phyloP scores from a whole-genome alignment of 2,329 filamentous ascomycete species.

The Aspergillus puulaauensis region DNA sequence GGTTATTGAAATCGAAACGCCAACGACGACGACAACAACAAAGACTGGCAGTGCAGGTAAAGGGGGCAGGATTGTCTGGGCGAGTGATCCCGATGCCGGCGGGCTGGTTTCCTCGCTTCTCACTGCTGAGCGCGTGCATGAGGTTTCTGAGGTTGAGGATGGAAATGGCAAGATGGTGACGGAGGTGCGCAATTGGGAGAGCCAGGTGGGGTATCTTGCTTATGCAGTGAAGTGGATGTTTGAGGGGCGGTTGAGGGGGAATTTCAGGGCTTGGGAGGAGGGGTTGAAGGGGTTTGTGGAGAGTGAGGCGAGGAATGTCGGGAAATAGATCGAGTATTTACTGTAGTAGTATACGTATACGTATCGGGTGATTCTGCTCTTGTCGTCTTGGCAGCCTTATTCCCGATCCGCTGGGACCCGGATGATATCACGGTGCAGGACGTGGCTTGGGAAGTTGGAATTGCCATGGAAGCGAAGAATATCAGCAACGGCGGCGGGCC shows the following conservation, averaged over 20 bases:
- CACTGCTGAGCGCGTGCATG: constrained; percentile 48
- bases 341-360: too few relatives aligned
- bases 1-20: constrained; percentile 36
- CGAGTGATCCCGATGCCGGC: constrained; percentile 25
- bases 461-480: background rate
- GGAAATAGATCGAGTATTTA: background rate
- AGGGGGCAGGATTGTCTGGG: constrained; percentile 30
- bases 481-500: too few relatives aligned
- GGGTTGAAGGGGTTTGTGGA: constrained; percentile 40
- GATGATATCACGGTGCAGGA: constrained; percentile 4
- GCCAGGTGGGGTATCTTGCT: constrained; percentile 43
- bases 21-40: constrained; percentile 10
- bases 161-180: constrained; percentile 21
- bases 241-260: constrained; percentile 33
- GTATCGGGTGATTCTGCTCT: background rate
- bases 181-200: constrained; percentile 47
- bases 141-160: constrained; percentile 40
- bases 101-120: constrained; percentile 38
- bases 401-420: background rate
- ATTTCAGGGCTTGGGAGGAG: constrained; percentile 42
- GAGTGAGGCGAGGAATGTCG: background rate
- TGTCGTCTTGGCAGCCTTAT: background rate
- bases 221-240: constrained; percentile 46
- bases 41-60: background rate
- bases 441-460: background rate